Conservation (phyloP, 2,329 filamentous ascomycete genomes). For the Colletotrichum somersetense region DNA sequence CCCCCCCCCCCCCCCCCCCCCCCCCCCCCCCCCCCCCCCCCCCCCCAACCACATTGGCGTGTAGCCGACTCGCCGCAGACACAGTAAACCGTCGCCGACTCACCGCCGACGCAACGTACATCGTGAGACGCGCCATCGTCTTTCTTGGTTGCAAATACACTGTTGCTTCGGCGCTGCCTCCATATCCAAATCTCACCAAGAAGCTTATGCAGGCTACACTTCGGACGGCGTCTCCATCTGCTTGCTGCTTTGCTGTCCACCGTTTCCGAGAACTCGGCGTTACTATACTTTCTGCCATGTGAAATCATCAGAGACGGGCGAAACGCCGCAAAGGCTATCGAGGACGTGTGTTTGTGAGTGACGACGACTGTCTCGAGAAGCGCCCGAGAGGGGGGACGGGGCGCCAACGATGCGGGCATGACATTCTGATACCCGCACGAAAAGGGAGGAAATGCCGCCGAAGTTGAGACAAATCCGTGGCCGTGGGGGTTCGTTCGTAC, state of each 20-base stretch:
- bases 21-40: background rate
- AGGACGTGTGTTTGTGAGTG: conserved; percentile 7
- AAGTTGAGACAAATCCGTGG: conserved; percentile 35
- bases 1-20: background rate
- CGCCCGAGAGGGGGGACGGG: background rate
- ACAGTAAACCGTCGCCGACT: conserved; percentile 2
- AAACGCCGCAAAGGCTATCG: background rate
- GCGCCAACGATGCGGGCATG: background rate
- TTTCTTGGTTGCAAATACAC: background rate
- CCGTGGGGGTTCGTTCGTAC: conserved; percentile 33
- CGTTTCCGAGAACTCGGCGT: conserved; percentile 21
- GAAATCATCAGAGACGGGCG: conserved; percentile 1
- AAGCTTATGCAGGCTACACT: conserved; percentile 28
- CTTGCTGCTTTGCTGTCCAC: background rate
- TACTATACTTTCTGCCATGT: conserved; percentile 2
- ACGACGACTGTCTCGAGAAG: conserved; percentile 27
- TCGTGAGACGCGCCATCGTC: background rate
- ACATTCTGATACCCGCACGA: conserved; percentile 24
- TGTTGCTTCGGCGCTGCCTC: background rate
- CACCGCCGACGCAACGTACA: background rate
- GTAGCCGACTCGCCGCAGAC: background rate
- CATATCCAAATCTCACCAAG: background rate
- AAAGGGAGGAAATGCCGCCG: conserved; percentile 9
- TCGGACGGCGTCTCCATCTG: conserved; percentile 36
- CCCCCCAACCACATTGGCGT: background rate